These are phyloP conservation scores for Mrakia frigida DNA, from an alignment of 768 basidiomycete genomes.

Conservation along the genomic window DNA sequence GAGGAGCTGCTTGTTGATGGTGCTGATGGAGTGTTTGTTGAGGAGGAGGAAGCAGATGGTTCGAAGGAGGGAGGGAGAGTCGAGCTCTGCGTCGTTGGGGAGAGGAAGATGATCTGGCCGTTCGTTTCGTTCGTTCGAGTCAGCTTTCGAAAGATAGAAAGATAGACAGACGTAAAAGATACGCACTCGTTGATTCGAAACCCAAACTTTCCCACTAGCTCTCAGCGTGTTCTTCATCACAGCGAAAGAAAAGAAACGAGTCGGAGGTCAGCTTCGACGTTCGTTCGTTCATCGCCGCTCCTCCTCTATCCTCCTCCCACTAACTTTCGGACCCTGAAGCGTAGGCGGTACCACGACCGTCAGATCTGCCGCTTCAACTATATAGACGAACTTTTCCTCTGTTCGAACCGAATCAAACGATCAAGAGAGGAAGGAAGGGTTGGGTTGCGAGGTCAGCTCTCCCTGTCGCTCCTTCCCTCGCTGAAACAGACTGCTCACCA, in stretches of 20 bases:
- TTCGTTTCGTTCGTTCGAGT: neutral
- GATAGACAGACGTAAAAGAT: neutral
- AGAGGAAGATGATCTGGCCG: slow-evolving; percentile 5
- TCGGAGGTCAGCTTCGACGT: slow-evolving; percentile 1
- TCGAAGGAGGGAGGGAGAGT: neutral
- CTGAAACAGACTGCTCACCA: neutral
- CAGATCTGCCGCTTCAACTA: neutral
- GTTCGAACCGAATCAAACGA: neutral
- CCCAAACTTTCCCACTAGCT: slow-evolving; percentile 5
- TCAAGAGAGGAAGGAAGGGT: neutral
- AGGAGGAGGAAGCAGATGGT: neutral
- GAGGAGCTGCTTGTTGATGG: neutral
- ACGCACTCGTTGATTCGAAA: neutral
- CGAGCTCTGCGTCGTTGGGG: neutral
- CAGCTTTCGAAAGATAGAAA: neutral
- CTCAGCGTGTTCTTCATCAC: neutral
- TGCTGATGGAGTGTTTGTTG: neutral
- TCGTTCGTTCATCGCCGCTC: slow-evolving; percentile 1
- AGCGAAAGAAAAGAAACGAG: neutral
- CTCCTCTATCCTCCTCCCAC: neutral
- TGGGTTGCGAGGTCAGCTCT: neutral
- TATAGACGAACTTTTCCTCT: slow-evolving; percentile 12
- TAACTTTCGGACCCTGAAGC: neutral
- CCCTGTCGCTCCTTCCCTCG: neutral
- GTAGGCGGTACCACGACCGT: neutral